Evolutionary conservation across 2,329 filamentous ascomycete species (phyloP).

Genomic region (Ophiocordyceps sinensis): DNA sequence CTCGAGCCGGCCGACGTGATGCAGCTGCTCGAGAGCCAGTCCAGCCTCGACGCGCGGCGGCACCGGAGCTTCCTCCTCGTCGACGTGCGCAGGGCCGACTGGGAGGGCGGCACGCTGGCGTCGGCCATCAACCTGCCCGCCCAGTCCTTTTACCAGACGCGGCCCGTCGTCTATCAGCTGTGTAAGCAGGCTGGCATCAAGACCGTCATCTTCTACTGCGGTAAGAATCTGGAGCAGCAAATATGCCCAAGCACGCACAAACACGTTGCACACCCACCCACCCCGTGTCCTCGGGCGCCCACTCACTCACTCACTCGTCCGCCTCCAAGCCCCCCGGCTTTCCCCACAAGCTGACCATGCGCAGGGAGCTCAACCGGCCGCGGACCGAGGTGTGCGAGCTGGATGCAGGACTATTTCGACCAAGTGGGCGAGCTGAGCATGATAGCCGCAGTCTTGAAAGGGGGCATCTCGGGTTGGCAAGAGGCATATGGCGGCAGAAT

Average conservation of each 20-base stretch:
- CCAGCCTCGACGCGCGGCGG: conserved; percentile 12
- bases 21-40: conserved; percentile 22
- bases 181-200: conserved; percentile 33
- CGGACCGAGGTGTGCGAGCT: conserved; percentile 36
- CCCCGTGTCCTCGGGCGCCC: too few relatives aligned
- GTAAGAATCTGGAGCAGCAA: conserved; percentile 15
- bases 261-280: too few relatives aligned
- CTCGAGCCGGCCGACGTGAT: conserved; percentile 26
- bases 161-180: conserved; percentile 31
- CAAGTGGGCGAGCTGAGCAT: conserved; percentile 27
- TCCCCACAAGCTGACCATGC: not conserved
- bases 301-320: too few relatives aligned
- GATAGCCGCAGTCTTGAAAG: conserved; percentile 31
- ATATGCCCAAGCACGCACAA: not conserved
- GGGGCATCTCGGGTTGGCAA: conserved; percentile 42
- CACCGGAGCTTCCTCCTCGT: conserved; percentile 29
- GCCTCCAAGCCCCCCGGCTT: too few relatives aligned
- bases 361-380: conserved; percentile 35
- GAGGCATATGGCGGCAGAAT: conserved; percentile 28
- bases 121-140: conserved; percentile 44
- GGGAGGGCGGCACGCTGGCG: conserved; percentile 44
- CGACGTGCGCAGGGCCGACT: conserved; percentile 38
- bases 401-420: conserved; percentile 41
- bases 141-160: conserved; percentile 36
- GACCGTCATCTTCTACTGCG: conserved; percentile 40